These are phyloP conservation scores for Trichoderma atroviride DNA, from an alignment of 2,329 filamentous ascomycete genomes.

Conservation along the genomic window DNA sequence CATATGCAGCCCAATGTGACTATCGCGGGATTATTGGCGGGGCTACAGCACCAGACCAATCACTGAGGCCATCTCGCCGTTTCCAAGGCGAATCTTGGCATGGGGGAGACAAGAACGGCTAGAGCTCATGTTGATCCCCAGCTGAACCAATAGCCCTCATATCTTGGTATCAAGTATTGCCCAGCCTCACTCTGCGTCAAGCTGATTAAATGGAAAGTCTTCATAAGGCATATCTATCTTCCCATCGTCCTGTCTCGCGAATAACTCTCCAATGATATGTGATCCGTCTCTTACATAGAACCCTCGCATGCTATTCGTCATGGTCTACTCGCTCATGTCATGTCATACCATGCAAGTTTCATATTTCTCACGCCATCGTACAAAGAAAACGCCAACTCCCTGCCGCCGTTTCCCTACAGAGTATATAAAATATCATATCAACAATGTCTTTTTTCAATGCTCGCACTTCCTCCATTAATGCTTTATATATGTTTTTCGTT, in stretches of 20 bases:
- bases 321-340: constrained; percentile 19
- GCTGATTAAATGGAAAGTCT: background rate
- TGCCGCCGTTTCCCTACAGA: constrained; percentile 13
- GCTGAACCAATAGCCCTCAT: constrained; percentile 5
- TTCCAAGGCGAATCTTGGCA: background rate
- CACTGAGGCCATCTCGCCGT: background rate
- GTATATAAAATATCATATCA: constrained; percentile 23
- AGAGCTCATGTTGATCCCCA: background rate
- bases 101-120: background rate
- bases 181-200: background rate
- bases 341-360: constrained; percentile 18
- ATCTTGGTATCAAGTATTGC: background rate
- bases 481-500: background rate
- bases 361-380: constrained; percentile 22
- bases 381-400: constrained; percentile 26
- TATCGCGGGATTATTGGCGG: constrained; percentile 7
- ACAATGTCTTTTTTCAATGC: constrained; percentile 21
- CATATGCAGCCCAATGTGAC: background rate
- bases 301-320: constrained; percentile 9
- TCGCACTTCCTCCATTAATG: background rate
- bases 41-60: constrained; percentile 20
- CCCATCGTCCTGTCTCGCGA: background rate
- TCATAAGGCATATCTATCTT: background rate
- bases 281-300: constrained; percentile 18
- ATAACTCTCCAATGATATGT: background rate